phyloP scores from a whole-genome alignment of 768 basidiomycete species.

The Russula abietina region DNA sequence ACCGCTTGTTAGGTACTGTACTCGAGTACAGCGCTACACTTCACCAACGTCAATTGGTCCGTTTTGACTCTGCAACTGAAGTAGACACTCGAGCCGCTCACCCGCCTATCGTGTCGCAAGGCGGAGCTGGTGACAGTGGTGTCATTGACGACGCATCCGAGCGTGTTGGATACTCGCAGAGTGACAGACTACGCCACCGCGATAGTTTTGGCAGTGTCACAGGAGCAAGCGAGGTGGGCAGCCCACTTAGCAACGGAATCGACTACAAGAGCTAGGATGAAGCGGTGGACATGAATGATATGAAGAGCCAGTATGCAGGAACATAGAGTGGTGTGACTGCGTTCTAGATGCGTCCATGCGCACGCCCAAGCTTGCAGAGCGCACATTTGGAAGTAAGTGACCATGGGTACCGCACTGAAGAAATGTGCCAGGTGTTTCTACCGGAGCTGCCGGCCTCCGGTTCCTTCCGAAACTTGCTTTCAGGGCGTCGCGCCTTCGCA shows the following conservation, averaged over 20 bases:
- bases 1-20: no score
- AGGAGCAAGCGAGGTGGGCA: conserved; percentile 72
- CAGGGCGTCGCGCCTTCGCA: conserved; percentile 15
- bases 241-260: conserved; percentile 51
- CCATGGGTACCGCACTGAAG: background rate
- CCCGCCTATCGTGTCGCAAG: conserved; percentile 92
- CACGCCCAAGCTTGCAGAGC: conserved; percentile 13
- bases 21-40: no score
- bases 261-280: conserved; percentile 92
- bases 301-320: conserved; percentile 83
- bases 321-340: conserved; percentile 83
- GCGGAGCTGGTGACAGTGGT: conserved; percentile 59
- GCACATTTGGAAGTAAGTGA: background rate
- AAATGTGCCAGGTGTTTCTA: background rate
- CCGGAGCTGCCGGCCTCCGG: background rate
- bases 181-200: conserved; percentile 75
- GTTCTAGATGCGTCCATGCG: conserved; percentile 43
- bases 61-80: no score
- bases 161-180: conserved; percentile 83
- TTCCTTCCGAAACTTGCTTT: conserved; percentile 5
- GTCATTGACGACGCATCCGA: conserved; percentile 36
- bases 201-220: conserved; percentile 71
- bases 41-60: no score
- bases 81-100: no score
- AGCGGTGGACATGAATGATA: conserved; percentile 69